These are phyloP conservation scores for Gnomoniopsis smithogilvyi DNA, from an alignment of 2,329 filamentous ascomycete genomes.

Conservation along the genomic window DNA sequence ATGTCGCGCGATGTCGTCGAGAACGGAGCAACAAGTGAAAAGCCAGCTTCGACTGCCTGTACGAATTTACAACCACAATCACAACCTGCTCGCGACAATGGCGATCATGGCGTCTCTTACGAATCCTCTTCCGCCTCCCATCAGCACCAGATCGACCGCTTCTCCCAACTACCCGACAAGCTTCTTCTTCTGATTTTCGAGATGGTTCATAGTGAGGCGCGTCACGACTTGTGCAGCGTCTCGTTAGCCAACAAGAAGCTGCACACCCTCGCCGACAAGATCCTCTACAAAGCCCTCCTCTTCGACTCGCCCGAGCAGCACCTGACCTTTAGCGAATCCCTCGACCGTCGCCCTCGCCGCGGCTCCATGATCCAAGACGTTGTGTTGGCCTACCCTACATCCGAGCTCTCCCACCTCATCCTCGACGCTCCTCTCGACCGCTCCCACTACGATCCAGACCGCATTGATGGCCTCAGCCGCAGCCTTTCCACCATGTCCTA, in stretches of 20 bases:
- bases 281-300: conserved; percentile 44
- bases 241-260: conserved; percentile 40
- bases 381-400: conserved; percentile 41
- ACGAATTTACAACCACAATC: neutral
- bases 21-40: no score
- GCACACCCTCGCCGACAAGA: conserved; percentile 42
- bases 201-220: conserved; percentile 27
- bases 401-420: conserved; percentile 39
- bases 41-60: no score
- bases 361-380: conserved; percentile 45
- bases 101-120: neutral
- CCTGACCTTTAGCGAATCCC: conserved; percentile 45
- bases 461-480: conserved; percentile 41
- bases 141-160: conserved; percentile 14
- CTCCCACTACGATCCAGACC: conserved; percentile 29
- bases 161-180: conserved; percentile 34
- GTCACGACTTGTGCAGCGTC: conserved; percentile 39
- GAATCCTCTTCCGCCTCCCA: neutral
- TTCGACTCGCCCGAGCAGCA: conserved; percentile 46
- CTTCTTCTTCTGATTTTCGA: conserved; percentile 40
- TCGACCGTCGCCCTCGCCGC: conserved; percentile 41
- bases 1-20: neutral
- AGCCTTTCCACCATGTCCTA: conserved; percentile 49
- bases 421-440: conserved; percentile 34
- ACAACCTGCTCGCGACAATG: neutral